Conservation (phyloP, 2,329 filamentous ascomycete species). For the Diaporthe sp. region DNA sequence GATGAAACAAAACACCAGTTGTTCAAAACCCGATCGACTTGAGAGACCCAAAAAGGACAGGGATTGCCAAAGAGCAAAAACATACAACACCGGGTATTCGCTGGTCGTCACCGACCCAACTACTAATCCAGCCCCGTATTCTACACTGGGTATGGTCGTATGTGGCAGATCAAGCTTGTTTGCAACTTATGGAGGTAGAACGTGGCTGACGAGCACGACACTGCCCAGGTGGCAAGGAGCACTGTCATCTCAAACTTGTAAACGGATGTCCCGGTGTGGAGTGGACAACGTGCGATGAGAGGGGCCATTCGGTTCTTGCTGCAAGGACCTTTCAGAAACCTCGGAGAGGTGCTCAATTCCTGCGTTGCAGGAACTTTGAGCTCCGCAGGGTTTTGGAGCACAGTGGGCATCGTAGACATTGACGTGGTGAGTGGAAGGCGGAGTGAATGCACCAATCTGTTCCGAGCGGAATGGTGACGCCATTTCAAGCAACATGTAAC, state of each 20-base stretch:
- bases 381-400: not conserved
- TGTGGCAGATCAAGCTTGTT: fast-evolving
- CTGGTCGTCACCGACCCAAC: constrained; percentile 21
- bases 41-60: not conserved
- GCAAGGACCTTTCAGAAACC: not conserved
- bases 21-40: not conserved
- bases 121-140: constrained; percentile 26
- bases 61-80: not conserved
- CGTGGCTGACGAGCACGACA: no score
- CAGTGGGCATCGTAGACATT: no score
- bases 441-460: not conserved
- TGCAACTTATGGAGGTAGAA: not conserved
- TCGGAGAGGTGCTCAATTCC: no score
- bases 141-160: constrained; percentile 28
- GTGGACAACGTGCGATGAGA: not conserved
- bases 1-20: not conserved
- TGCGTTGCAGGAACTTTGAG: not conserved
- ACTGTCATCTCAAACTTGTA: not conserved
- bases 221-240: not conserved
- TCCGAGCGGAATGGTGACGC: not conserved
- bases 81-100: constrained; percentile 29
- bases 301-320: not conserved
- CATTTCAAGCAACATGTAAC: no score
- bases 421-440: not conserved
- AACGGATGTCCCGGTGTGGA: not conserved